These are phyloP conservation scores for Diaporthe batatas DNA, from an alignment of 2,329 filamentous ascomycete genomes.

Conservation along the genomic window DNA sequence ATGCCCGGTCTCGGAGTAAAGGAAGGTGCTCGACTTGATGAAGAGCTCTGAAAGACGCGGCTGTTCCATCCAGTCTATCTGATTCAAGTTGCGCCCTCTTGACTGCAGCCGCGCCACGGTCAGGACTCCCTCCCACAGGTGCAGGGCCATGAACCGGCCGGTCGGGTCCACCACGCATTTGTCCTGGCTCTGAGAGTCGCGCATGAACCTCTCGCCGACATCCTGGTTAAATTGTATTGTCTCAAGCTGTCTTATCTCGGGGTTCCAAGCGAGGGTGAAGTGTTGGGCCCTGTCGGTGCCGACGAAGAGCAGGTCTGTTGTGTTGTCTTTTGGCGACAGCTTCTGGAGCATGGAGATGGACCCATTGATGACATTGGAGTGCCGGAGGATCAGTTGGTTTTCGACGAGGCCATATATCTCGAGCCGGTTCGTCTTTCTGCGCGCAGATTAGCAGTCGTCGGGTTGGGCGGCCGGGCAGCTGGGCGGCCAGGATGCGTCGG, in stretches of 20 bases:
- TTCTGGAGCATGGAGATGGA: constrained; percentile 88
- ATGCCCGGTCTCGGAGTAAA: constrained; percentile 70
- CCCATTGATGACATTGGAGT: constrained; percentile 83
- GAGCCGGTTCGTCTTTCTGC: constrained; percentile 84
- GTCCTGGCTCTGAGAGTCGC: constrained; percentile 86
- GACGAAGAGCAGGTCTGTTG: constrained; percentile 89
- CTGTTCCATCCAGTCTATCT: constrained; percentile 65
- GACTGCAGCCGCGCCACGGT: constrained; percentile 66
- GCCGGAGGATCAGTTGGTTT: constrained; percentile 71
- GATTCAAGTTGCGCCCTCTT: constrained; percentile 59
- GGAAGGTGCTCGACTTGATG: constrained; percentile 69
- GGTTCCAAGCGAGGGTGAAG: constrained; percentile 90
- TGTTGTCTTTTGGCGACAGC: constrained; percentile 79
- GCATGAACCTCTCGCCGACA: constrained; percentile 70
- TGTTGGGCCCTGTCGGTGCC: constrained; percentile 92
- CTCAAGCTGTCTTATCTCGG: constrained; percentile 63
- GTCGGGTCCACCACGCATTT: constrained; percentile 87
- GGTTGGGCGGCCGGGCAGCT: constrained; percentile 22
- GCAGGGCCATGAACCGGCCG: constrained; percentile 69
- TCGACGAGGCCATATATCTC: constrained; percentile 82
- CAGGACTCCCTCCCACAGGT: constrained; percentile 72
- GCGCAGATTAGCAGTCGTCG: constrained; percentile 49
- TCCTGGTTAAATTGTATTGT: constrained; percentile 67
- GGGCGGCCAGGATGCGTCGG: constrained; percentile 10
- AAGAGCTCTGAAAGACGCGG: constrained; percentile 71